A percentile compares a stretch with the other conserved stretches of the same genome.
Evolutionary conservation across 306 rosid genomes (phyloP).

Genomic region (Corylus avellana): DNA sequence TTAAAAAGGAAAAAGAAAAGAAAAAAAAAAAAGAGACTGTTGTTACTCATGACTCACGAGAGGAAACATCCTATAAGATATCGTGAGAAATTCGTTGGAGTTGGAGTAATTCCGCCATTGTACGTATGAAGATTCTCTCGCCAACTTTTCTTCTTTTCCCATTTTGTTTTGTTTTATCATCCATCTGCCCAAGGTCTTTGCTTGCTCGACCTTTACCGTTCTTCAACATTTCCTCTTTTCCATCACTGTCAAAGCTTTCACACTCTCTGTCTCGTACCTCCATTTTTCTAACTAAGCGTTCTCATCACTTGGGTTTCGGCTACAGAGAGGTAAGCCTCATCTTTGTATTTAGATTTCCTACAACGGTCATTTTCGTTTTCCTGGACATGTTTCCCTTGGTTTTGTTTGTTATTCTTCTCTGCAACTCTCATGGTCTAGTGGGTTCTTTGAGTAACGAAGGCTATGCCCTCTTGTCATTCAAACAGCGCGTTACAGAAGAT

Average conservation of each 20-base stretch:
- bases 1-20: not conserved
- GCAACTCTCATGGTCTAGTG: slow-evolving; percentile 37
- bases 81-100: slow-evolving; percentile 35
- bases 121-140: slow-evolving; percentile 16
- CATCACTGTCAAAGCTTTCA: slow-evolving; percentile 38
- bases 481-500: slow-evolving; percentile 58
- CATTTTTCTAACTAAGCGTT: not conserved
- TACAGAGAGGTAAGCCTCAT: slow-evolving; percentile 32
- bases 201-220: slow-evolving; percentile 39
- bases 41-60: not conserved
- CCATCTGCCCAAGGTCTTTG: slow-evolving; percentile 39
- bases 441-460: slow-evolving; percentile 71
- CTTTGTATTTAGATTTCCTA: slow-evolving; percentile 19
- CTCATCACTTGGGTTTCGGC: slow-evolving; percentile 22
- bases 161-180: slow-evolving; percentile 1
- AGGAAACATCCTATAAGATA: slow-evolving; percentile 4
- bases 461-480: slow-evolving; percentile 63
- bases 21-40: not conserved
- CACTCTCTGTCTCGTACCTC: slow-evolving; percentile 18
- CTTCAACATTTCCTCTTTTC: slow-evolving; percentile 24
- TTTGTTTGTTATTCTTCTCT: slow-evolving; percentile 42
- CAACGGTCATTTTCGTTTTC: slow-evolving; percentile 39
- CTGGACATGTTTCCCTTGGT: slow-evolving; percentile 43
- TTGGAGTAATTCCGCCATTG: not conserved
- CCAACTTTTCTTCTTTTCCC: slow-evolving; percentile 18